Percentiles rank a stretch among this genome's conserved stretches.
These are phyloP conservation scores for Penicillium fuscoglaucum DNA, from an alignment of 2,329 filamentous ascomycete genomes.

Conservation along the genomic window DNA sequence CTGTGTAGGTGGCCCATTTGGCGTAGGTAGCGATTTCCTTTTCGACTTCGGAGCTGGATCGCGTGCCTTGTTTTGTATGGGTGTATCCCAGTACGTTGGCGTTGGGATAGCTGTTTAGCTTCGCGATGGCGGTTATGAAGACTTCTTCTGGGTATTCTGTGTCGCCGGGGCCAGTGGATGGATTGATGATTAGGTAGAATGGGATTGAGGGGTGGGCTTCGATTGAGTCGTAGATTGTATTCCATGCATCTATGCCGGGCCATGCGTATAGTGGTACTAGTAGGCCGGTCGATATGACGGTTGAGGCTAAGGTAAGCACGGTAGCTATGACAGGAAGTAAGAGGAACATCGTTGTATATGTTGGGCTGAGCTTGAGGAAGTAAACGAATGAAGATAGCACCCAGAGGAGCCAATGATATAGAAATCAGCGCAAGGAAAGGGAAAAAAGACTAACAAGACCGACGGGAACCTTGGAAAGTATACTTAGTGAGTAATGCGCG, in stretches of 20 bases:
- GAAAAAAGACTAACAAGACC: not conserved
- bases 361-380: not conserved
- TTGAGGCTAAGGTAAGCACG: conserved; percentile 14
- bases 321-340: conserved; percentile 10
- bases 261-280: conserved; percentile 31
- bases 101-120: conserved; percentile 42
- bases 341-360: conserved; percentile 5
- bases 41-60: conserved; percentile 34
- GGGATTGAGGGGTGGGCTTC: conserved; percentile 23
- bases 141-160: conserved; percentile 34
- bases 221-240: conserved; percentile 25
- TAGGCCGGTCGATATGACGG: conserved; percentile 18
- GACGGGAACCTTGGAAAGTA: not conserved
- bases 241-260: conserved; percentile 25
- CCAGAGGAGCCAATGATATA: too few relatives aligned
- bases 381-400: not conserved
- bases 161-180: conserved; percentile 36
- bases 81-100: conserved; percentile 46
- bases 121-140: conserved; percentile 37
- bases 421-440: not conserved
- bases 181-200: conserved; percentile 36
- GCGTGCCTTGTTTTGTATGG: conserved; percentile 36
- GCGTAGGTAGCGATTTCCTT: conserved; percentile 41
- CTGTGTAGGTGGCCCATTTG: conserved; percentile 32
- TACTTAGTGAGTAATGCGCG: not conserved